Base-by-base conservation (phyloP, 768 basidiomycete genomes). In the Sarcodon aspratus region DNA sequence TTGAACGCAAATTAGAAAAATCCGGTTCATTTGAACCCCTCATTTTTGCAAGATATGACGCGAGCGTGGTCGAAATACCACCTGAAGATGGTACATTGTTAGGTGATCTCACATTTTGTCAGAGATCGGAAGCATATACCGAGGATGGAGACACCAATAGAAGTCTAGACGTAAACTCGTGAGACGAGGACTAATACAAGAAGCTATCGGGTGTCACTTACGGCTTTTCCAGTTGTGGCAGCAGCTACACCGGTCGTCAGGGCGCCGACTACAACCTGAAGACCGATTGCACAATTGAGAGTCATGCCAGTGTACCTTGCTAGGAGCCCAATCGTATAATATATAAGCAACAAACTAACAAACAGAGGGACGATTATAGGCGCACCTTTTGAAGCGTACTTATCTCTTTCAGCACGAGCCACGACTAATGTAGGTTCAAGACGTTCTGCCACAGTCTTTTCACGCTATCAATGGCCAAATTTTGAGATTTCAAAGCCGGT, bases 11-110 rank as follows among this genome's bases (percentile, higher is more conserved):
- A 32, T 70, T 67, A 0, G 81, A 82, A n/a, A 72, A 46, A 52
- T 86, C 81, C 1, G 85, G 85, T 54, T 87, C 85, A 35, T 75
- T 75, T 0, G 82, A 78, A 9, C 83, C 82, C 27, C 83, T 76
- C 21, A 75, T 71, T 10, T 79, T 76, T 3, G 85, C 85, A 21
- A 88, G 69, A 61, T 82, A 87, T 1, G 83, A 80, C 13, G 85
- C 83, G 11, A 80, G 72, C 15, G 86, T 17, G 0, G 85, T 88
- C 3, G 83, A 62, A 9, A 82, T 49, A n/a, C 78, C 84, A 33
- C 85, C 74, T 34, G 21, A 5, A 27, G 21, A 27, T 27, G 21
- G 21, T 27, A 27, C 5, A 27, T 27, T 27, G 21, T 27, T 5
- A 27, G 5, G 21, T 3, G 21, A 27, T 27, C 5, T 27, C 21